Conservation (phyloP, 2,329 filamentous ascomycete species). For the Pyricularia sp. region DNA sequence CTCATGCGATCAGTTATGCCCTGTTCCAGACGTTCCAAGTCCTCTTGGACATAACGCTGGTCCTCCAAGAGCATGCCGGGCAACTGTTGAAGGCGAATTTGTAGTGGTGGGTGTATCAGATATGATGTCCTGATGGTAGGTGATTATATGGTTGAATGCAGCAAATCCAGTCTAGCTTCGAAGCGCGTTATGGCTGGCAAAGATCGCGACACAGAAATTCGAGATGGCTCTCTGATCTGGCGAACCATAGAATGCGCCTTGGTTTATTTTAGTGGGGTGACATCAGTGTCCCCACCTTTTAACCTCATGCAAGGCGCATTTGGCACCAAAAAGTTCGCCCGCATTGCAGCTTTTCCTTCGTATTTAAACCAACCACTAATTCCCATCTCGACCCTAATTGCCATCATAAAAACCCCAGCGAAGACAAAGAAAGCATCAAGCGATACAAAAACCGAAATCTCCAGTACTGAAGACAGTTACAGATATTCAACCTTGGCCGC, state of each 20-base stretch:
- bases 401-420: background rate
- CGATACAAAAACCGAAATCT: background rate
- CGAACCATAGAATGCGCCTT: background rate
- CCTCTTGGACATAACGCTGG: slow-evolving; percentile 87
- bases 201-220: background rate
- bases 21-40: slow-evolving; percentile 89
- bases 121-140: background rate
- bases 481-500: background rate
- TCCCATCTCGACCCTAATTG: background rate
- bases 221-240: background rate
- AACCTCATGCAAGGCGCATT: background rate
- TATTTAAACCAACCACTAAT: background rate
- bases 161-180: background rate
- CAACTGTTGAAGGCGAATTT: background rate
- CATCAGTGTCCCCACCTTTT: background rate
- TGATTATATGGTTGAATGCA: background rate
- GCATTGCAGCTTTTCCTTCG: slow-evolving; percentile 4
- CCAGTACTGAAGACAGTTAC: background rate
- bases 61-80: slow-evolving; percentile 72
- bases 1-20: slow-evolving; percentile 79
- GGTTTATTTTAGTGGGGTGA: background rate
- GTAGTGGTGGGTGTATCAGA: background rate
- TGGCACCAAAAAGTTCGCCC: slow-evolving; percentile 6
- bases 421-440: background rate
- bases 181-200: background rate